Percentiles rank a stretch among this genome's conserved stretches.
These are phyloP conservation scores for Phaeosphaeriaceae sp. DNA, from an alignment of 2,329 filamentous ascomycete genomes.

Conservation along the genomic window DNA sequence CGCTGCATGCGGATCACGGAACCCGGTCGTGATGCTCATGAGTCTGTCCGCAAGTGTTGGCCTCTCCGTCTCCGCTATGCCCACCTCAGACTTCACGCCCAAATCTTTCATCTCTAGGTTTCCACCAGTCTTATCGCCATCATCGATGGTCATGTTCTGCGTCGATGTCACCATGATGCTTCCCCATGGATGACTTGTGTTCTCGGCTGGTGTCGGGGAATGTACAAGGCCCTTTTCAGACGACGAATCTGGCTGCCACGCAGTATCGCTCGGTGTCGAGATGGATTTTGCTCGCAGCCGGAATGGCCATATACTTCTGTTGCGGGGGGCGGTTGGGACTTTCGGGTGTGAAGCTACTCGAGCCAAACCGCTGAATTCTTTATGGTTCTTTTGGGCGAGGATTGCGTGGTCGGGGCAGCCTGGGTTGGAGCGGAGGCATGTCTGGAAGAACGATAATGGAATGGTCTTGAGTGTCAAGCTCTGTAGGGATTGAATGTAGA, in stretches of 20 bases:
- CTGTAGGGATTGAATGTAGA: constrained; percentile 46
- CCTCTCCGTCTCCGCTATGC: constrained; percentile 48
- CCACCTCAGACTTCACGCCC: constrained; percentile 40
- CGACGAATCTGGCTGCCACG: constrained; percentile 31
- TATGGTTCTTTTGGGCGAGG: constrained; percentile 54
- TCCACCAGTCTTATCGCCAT: constrained; percentile 24
- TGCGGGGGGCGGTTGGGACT: constrained; percentile 4
- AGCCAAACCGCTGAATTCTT: constrained; percentile 54
- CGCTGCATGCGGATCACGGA: constrained; percentile 32
- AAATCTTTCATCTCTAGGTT: constrained; percentile 41
- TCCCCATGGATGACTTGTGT: constrained; percentile 36
- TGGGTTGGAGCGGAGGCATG: constrained; percentile 52
- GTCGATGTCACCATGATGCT: constrained; percentile 50
- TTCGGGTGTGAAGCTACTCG: constrained; percentile 11
- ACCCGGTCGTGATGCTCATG: constrained; percentile 40
- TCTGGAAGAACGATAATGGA: constrained; percentile 55
- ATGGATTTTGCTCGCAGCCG: constrained; percentile 17
- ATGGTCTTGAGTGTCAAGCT: constrained; percentile 42
- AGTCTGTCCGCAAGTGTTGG: constrained; percentile 50
- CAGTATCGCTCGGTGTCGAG: constrained; percentile 14
- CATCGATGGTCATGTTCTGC: constrained; percentile 42
- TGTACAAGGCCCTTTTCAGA: constrained; percentile 42
- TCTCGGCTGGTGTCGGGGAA: constrained; percentile 8
- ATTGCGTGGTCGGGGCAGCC: constrained; percentile 55
- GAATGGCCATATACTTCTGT: constrained; percentile 21